A percentile compares a stretch with the other conserved stretches of the same genome.
phyloP scores from a whole-genome alignment of 768 basidiomycete genomes.

The Chlorophyllum brunneum region DNA sequence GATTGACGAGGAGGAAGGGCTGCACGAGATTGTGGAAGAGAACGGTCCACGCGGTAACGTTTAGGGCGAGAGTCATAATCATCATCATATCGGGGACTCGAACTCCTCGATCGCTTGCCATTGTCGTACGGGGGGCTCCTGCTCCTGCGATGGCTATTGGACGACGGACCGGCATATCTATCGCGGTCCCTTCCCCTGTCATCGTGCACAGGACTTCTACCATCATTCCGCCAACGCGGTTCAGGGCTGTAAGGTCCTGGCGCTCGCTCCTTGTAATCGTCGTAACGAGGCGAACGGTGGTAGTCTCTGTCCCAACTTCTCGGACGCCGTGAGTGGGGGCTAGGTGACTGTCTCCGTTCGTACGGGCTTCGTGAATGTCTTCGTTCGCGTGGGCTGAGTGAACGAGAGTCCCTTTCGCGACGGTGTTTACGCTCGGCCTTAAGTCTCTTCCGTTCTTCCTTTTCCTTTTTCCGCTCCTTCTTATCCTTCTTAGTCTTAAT shows the following conservation, averaged over 20 bases:
- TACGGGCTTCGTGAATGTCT: constrained; percentile 10
- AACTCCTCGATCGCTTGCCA: constrained; percentile 35
- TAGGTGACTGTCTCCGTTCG: constrained; percentile 8
- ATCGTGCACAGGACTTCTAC: constrained; percentile 22
- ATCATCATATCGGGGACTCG: constrained; percentile 23
- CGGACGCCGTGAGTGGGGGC: constrained; percentile 37
- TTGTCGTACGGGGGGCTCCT: constrained; percentile 22
- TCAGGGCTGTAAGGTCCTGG: constrained; percentile 30
- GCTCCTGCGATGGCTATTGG: constrained; percentile 20
- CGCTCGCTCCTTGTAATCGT: constrained; percentile 22
- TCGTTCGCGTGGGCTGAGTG: constrained; percentile 14
- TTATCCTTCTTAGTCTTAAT: constrained; percentile 78
- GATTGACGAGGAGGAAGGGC: constrained; percentile 19
- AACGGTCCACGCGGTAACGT: constrained; percentile 46
- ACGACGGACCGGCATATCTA: constrained; percentile 27
- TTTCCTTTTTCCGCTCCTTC: constrained; percentile 52
- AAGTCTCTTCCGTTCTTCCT: constrained; percentile 40
- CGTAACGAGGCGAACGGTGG: constrained; percentile 28
- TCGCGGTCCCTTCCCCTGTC: constrained; percentile 22
- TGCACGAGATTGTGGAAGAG: constrained; percentile 20
- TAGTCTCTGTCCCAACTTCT: constrained; percentile 33
- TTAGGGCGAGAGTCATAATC: constrained; percentile 33
- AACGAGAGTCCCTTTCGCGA: constrained; percentile 22
- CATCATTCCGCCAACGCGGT: constrained; percentile 26
- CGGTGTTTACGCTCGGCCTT: constrained; percentile 36